Evolutionary conservation across 768 basidiomycete genomes (phyloP).

Genomic region (Rhizopogon rudus): DNA sequence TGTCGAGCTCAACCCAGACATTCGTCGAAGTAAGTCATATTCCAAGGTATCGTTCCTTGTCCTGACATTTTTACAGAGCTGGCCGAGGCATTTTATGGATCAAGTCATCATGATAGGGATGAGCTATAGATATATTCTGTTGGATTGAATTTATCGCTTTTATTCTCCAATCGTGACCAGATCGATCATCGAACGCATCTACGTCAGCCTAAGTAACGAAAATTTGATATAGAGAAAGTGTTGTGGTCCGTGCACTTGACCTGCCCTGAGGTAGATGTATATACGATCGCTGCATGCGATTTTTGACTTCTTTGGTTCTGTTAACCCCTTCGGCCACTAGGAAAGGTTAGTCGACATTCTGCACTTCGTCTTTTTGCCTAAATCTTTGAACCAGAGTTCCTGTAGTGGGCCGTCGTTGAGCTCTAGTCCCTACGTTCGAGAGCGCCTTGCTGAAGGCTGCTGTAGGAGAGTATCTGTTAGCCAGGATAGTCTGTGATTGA

Average conservation of each 20-base stretch:
- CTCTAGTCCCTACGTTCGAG: neutral
- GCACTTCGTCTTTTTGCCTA: neutral
- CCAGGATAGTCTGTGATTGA: neutral
- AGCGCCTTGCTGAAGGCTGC: no score
- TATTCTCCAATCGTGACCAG: neutral
- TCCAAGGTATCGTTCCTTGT: neutral
- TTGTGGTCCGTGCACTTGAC: constrained; percentile 15
- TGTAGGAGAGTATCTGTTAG: neutral
- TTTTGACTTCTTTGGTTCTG: constrained; percentile 10
- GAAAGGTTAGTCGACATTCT: neutral
- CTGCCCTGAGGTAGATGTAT: constrained; percentile 24
- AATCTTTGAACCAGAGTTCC: neutral
- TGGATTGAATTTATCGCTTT: neutral
- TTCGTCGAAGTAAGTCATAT: constrained; percentile 64
- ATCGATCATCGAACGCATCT: no score
- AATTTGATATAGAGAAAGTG: neutral
- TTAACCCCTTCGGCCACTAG: constrained; percentile 27
- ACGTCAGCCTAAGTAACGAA: no score
- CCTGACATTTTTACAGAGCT: constrained; percentile 40
- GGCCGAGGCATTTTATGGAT: constrained; percentile 44
- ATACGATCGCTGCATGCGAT: neutral
- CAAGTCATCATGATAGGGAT: constrained; percentile 28
- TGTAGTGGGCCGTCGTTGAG: neutral
- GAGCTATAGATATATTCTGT: constrained; percentile 29
- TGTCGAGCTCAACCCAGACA: constrained; percentile 57